These are phyloP conservation scores for Ceratocystiopsis brevicomis DNA, from an alignment of 2,329 filamentous ascomycete genomes.

Conservation along the genomic window DNA sequence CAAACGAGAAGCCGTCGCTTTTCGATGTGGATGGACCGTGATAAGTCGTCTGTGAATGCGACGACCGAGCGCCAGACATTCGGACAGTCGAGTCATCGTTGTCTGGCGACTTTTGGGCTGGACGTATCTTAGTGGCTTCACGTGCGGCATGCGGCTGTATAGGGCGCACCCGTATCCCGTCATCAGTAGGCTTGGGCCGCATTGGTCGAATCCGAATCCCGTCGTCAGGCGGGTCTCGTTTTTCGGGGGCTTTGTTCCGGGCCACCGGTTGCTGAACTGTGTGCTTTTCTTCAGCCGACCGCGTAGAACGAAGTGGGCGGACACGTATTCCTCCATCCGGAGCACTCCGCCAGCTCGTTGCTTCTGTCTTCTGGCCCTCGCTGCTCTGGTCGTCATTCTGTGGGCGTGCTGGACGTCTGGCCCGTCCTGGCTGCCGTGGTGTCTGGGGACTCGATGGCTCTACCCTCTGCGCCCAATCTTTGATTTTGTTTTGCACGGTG, in stretches of 20 bases:
- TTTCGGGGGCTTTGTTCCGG: neutral
- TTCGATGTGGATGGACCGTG: no score
- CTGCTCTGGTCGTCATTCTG: slow-evolving; percentile 8
- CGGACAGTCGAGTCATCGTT: no score
- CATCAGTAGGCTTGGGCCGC: neutral
- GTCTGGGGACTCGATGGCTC: slow-evolving; percentile 25
- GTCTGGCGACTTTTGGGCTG: no score
- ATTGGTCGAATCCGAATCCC: slow-evolving; percentile 12
- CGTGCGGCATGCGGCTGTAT: slow-evolving; percentile 1
- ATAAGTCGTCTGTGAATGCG: no score
- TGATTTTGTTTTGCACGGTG: slow-evolving; percentile 37
- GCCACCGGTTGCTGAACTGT: neutral
- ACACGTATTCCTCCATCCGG: slow-evolving; percentile 19
- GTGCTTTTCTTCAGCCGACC: slow-evolving; percentile 3
- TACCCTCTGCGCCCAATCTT: slow-evolving; percentile 40
- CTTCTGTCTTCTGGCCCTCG: slow-evolving; percentile 5
- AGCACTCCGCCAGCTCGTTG: slow-evolving; percentile 10
- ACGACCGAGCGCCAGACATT: no score
- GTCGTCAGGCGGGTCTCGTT: slow-evolving; percentile 9
- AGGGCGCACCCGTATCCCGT: slow-evolving; percentile 13
- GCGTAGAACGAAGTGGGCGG: slow-evolving; percentile 14
- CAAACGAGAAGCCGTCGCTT: no score
- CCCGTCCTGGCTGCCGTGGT: slow-evolving; percentile 5
- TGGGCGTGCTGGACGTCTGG: neutral
- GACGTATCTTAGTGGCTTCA: neutral